Evolutionary conservation across 306 rosid genomes (phyloP), one percentile per base, ranked within the genome.

Genomic region (Vicia villosa): DNA sequence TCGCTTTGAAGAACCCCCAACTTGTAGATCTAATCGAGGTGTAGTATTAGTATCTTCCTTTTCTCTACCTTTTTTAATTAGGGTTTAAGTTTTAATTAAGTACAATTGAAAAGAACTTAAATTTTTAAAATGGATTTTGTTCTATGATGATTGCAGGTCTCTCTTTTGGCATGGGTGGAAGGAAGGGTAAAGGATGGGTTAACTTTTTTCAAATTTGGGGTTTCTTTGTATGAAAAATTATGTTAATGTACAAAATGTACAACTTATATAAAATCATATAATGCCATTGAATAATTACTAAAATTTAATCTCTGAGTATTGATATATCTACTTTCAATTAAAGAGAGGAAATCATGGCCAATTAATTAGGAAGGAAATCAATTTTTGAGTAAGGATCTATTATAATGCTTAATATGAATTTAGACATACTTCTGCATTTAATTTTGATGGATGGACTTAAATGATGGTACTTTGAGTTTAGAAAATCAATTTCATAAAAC

Each of bases 1-100:
- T 69, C 82, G 87, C 8, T 91, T 91, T 79, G 97, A 91, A 62
- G 81, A 83, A 21, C 87, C 97, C 41, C 97, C 93, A 1, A 47
- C 77, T 61, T 91, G 97, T 64, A 79, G 63, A 52, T 84, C 91
- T 77, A 82, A 73, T 80, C 81, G 64, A 26, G 86, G 93, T 37
- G 20, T 32, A 1, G 10, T 7, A 34, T n/a, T n/a, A n/a, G n/a
- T n/a, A n/a, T n/a, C 15, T 20, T 34, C 17, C 28, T 38, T 26
- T 10, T 28, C 17, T 43, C 22, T n/a, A 34, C 38, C 15, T 12
- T 68, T 17, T 54, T 55, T 2, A 0, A 56, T 38, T 40, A 0
- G 43, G 17, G 3, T 40, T 63, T 63, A 63, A 42, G n/a, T 13
- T 9, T 12, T 12, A 41, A 11, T 41, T 4, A 41, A 3, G 46